Evolutionary conservation across 2,329 filamentous ascomycete genomes (phyloP).

Genomic region (Microthyrium microscopicum): DNA sequence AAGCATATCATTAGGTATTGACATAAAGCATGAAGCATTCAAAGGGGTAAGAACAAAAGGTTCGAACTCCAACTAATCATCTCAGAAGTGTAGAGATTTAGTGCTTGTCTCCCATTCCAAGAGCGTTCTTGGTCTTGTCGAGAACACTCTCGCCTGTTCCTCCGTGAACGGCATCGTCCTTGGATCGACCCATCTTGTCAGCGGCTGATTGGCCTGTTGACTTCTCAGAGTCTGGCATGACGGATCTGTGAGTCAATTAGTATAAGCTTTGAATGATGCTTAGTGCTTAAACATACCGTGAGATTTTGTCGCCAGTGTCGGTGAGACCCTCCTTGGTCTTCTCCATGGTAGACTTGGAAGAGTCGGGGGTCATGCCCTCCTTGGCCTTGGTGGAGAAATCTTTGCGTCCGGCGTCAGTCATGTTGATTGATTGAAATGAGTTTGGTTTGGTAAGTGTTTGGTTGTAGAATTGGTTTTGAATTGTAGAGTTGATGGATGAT

Average conservation of each 20-base stretch:
- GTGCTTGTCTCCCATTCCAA: constrained; percentile 28
- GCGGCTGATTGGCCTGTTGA: constrained; percentile 31
- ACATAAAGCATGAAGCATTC: no score
- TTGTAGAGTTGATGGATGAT: not conserved
- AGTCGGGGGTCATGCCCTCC: constrained; percentile 42
- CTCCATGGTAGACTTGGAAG: constrained; percentile 42
- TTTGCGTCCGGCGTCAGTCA: constrained; percentile 48
- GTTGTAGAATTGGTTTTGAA: not conserved
- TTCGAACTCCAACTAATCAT: no score
- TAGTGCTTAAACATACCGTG: constrained; percentile 23
- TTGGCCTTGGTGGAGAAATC: constrained; percentile 39
- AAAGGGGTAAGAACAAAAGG: no score
- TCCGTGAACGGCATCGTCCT: constrained; percentile 22
- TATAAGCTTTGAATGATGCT: not conserved
- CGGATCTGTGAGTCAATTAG: constrained; percentile 21
- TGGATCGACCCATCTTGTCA: constrained; percentile 23
- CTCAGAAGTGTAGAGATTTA: no score
- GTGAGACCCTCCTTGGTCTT: constrained; percentile 41
- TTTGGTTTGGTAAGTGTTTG: constrained; percentile 4
- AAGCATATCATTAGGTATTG: no score
- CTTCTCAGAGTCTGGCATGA: constrained; percentile 38
- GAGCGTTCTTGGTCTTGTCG: constrained; percentile 31
- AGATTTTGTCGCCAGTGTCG: constrained; percentile 37
- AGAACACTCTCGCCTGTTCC: constrained; percentile 22
- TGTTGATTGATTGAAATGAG: constrained; percentile 21